phyloP scores from a whole-genome alignment of 345 rosid genomes.

The Arabidopsis suecica region DNA sequence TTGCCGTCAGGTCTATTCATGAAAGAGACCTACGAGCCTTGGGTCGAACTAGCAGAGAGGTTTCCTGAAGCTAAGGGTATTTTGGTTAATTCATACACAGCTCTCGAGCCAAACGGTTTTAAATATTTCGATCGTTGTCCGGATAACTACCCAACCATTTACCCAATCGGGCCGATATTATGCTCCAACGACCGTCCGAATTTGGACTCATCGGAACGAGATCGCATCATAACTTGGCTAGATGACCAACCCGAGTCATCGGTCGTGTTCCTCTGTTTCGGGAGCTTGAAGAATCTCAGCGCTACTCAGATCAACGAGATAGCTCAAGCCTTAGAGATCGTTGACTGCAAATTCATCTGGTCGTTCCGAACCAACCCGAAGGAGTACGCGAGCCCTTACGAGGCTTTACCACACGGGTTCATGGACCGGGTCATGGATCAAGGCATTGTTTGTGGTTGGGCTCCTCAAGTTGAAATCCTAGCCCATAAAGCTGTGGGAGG shows the following conservation, averaged over 20 bases:
- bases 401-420: slow-evolving; percentile 47
- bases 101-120: slow-evolving; percentile 47
- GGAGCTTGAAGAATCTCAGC: slow-evolving; percentile 46
- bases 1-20: slow-evolving; percentile 45
- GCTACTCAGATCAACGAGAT: slow-evolving; percentile 49
- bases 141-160: slow-evolving; percentile 45
- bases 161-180: slow-evolving; percentile 51
- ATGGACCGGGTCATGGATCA: slow-evolving; percentile 12
- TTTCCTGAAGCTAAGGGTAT: slow-evolving; percentile 49
- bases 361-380: slow-evolving; percentile 34
- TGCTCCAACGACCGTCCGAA: slow-evolving; percentile 35
- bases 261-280: slow-evolving; percentile 61
- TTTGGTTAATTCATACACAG: slow-evolving; percentile 48
- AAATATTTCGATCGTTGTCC: slow-evolving; percentile 23
- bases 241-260: slow-evolving; percentile 52
- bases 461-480: slow-evolving; percentile 38
- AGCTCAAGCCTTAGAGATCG: slow-evolving; percentile 48
- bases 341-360: slow-evolving; percentile 47
- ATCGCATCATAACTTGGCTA: slow-evolving; percentile 51
- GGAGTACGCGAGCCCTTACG: slow-evolving; percentile 11
- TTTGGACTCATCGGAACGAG: slow-evolving; percentile 29
- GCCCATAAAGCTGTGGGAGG: slow-evolving; percentile 42
- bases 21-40: slow-evolving; percentile 43
- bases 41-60: slow-evolving; percentile 43
- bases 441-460: slow-evolving; percentile 46